Base-by-base conservation (phyloP, 2,329 filamentous ascomycete genomes). In the Trichoderma atrobrunneum region DNA sequence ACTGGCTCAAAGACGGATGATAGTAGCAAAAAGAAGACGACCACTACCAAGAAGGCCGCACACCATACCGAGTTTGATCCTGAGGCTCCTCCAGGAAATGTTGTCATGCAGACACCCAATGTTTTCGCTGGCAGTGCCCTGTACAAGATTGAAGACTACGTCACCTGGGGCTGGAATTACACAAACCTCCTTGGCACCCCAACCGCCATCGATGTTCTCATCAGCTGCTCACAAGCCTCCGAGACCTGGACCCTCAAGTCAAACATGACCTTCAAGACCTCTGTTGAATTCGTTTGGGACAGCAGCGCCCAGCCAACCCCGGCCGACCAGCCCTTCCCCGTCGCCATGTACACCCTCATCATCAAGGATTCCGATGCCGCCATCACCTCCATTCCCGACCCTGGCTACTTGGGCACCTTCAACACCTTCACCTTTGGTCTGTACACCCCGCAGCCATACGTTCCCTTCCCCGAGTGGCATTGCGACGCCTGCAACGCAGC, bases 81-180 rank as follows among this genome's bases (percentile, higher is more conserved):
- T 0, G 79, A 81, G 48, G 83, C 86, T 68, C 83, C 86, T 10
- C 82, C 84, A 3, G 89, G 87, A 64, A 82, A 84, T 67, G 83
- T 90, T 48, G 81, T 83, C 61, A 87, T 91, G 83, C 75, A 87
- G 59, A 85, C 83, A 2, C 89, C 89, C 1, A 81, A 83, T 51
- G 79, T 83, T 6, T 79, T 83, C 7, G 83, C 82, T 3, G 78
- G 80, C 5, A 82, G 83, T 30, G 82, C 85, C 72, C 83, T 89
- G 54, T 90, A 88, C 84, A 88, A 88, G 77, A 88, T 91, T 73
- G 87, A 87, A 73, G 85, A 90, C 77, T 83, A 83, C 59, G 82
- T 90, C 57, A 91, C 88, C 16, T 89, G 87, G 80, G 85, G 81
- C 61, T 92, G 89, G 89, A 91, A 91, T 81, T 91, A 91, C 82